Conservation (phyloP, 805 yeast species). For the Saitoella complicata region DNA sequence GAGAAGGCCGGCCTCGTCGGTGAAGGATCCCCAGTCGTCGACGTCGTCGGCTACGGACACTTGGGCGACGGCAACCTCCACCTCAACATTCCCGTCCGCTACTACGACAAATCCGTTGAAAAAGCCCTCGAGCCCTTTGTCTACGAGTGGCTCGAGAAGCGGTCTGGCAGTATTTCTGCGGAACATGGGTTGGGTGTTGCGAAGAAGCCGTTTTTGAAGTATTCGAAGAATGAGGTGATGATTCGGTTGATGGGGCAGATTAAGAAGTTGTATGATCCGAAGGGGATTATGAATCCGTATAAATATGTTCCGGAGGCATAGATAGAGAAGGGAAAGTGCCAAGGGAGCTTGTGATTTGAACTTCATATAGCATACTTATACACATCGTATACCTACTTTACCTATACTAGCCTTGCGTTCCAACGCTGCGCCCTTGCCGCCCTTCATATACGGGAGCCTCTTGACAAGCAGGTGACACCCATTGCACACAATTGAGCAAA, state of each 20-base stretch:
- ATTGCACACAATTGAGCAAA: no score
- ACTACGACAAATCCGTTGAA: slow-evolving; percentile 67
- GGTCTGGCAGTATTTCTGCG: slow-evolving; percentile 82
- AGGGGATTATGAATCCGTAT: slow-evolving; percentile 85
- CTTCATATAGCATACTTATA: no score
- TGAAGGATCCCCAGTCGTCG: slow-evolving; percentile 47
- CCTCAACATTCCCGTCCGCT: slow-evolving; percentile 78
- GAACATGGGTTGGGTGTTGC: slow-evolving; percentile 98
- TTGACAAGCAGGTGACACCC: no score
- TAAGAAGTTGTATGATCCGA: slow-evolving; percentile 77
- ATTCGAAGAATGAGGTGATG: slow-evolving; percentile 61
- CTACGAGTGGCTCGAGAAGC: slow-evolving; percentile 62
- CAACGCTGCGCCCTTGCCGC: neutral
- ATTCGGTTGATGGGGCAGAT: slow-evolving; percentile 60
- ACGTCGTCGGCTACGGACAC: slow-evolving; percentile 94
- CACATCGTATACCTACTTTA: neutral
- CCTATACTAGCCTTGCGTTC: neutral
- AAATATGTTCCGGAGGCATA: slow-evolving; percentile 39
- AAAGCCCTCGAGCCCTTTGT: slow-evolving; percentile 79
- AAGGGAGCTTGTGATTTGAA: no score
- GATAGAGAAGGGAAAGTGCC: no score
- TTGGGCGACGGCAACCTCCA: slow-evolving; percentile 96
- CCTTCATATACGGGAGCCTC: no score
- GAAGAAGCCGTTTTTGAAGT: slow-evolving; percentile 76
- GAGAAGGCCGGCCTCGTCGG: slow-evolving; percentile 42